A percentile compares a stretch with the other conserved stretches of the same genome.
These are phyloP conservation scores for Vitis amurensis DNA, from an alignment of 164 flowering plant species.

Conservation along the genomic window DNA sequence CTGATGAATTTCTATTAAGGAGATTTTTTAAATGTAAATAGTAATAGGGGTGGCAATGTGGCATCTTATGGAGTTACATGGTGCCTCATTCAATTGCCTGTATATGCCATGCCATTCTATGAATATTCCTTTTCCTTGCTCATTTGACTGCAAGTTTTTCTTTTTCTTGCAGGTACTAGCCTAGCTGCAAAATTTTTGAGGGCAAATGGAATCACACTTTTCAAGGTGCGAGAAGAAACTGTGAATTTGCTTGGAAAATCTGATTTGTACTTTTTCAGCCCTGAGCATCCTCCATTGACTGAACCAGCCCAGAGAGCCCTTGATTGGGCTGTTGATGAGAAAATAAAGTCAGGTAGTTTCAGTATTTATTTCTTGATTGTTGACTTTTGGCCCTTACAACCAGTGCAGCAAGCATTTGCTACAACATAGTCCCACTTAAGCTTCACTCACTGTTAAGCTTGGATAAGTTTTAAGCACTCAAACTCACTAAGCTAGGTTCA, in stretches of 20 bases:
- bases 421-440: too few species aligned
- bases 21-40: too few species aligned
- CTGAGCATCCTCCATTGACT: conserved; percentile 39
- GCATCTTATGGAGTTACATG: not conserved
- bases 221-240: conserved; percentile 35
- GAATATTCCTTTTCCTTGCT: not conserved
- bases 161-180: conserved; percentile 29
- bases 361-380: not conserved
- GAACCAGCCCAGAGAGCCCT: conserved; percentile 38
- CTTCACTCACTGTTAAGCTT: too few species aligned
- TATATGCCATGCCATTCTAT: not conserved
- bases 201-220: conserved; percentile 32
- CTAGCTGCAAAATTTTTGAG: conserved; percentile 38
- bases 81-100: not conserved
- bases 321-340: conserved; percentile 43
- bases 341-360: conserved; percentile 34
- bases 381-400: too few species aligned
- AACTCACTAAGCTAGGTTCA: too few species aligned
- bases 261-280: conserved; percentile 26
- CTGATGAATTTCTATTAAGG: too few species aligned
- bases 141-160: not conserved
- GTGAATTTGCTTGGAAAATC: conserved; percentile 36
- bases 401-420: too few species aligned
- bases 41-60: too few species aligned
- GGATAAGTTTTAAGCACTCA: too few species aligned